Conservation (phyloP, 805 yeast genomes). For the Dipodascus geniculatus region DNA sequence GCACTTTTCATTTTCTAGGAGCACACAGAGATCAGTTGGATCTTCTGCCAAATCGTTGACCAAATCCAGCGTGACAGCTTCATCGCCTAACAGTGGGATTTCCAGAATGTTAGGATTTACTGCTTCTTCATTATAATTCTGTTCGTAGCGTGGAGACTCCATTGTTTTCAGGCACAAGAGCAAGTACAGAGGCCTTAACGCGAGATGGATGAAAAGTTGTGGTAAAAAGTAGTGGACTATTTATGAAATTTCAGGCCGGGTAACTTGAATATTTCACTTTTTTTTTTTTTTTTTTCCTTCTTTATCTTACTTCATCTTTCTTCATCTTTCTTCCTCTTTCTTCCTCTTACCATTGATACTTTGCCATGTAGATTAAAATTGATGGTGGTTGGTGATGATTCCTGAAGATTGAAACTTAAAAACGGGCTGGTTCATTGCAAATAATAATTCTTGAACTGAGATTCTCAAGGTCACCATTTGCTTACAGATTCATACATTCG, state of each 20-base stretch:
- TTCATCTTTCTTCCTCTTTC: too few species aligned
- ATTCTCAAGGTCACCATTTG: background rate
- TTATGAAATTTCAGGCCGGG: background rate
- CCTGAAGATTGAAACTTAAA: too few species aligned
- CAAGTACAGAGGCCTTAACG: too few species aligned
- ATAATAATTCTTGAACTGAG: too few species aligned
- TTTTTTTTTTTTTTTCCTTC: background rate
- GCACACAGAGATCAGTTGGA: constrained; percentile 66
- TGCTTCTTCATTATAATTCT: background rate
- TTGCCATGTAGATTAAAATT: too few species aligned
- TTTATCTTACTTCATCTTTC: too few species aligned
- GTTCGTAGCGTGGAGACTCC: background rate
- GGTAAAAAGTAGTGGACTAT: background rate
- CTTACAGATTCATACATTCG: background rate
- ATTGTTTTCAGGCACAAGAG: background rate
- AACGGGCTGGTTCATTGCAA: too few species aligned
- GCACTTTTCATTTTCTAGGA: constrained; percentile 72
- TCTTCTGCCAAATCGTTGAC: constrained; percentile 81
- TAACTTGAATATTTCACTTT: background rate
- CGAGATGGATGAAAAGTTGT: background rate
- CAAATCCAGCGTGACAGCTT: constrained; percentile 76
- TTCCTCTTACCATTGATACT: too few species aligned
- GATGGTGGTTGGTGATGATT: too few species aligned
- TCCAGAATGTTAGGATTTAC: constrained; percentile 30
- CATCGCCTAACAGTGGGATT: constrained; percentile 64